Conservation (phyloP, 345 rosid species). For the Linum trigynum region DNA sequence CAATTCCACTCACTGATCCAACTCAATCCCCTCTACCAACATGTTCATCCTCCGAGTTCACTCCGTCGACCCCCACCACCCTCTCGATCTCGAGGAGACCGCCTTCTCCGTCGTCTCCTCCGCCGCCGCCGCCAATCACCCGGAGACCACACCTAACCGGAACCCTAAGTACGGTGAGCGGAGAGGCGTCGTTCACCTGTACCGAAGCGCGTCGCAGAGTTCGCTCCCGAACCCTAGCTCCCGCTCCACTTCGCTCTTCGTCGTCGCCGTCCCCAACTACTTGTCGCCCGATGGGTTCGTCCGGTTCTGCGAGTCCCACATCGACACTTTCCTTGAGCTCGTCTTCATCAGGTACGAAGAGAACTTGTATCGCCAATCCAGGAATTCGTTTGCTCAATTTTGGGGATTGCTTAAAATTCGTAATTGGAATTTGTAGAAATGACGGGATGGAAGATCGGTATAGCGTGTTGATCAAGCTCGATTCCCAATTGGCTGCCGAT, state of each 20-base stretch:
- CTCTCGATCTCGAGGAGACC: slow-evolving; percentile 38
- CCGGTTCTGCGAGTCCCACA: slow-evolving; percentile 49
- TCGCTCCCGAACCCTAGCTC: slow-evolving; percentile 64
- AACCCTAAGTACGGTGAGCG: slow-evolving; percentile 45
- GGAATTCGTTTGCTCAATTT: background rate
- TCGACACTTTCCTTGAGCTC: slow-evolving; percentile 39
- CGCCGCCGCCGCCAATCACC: slow-evolving; percentile 17
- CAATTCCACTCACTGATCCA: background rate
- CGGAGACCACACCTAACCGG: slow-evolving; percentile 16
- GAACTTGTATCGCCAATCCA: too few relatives aligned
- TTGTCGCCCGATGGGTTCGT: slow-evolving; percentile 63
- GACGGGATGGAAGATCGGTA: slow-evolving; percentile 91
- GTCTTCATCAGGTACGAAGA: slow-evolving; percentile 50
- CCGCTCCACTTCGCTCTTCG: slow-evolving; percentile 61
- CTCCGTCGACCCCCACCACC: slow-evolving; percentile 65
- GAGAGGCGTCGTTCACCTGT: slow-evolving; percentile 70
- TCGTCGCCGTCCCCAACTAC: slow-evolving; percentile 80
- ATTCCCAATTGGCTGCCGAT: slow-evolving; percentile 52
- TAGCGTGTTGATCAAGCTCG: slow-evolving; percentile 57
- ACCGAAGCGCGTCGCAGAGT: slow-evolving; percentile 46
- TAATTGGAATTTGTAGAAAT: slow-evolving; percentile 33
- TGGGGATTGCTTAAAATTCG: background rate
- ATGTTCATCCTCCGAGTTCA: slow-evolving; percentile 83
- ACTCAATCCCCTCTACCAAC: background rate
- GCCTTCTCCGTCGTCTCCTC: slow-evolving; percentile 27